Conservation (phyloP, 495 filamentous ascomycete species). For the Aspergillus sparsus region DNA sequence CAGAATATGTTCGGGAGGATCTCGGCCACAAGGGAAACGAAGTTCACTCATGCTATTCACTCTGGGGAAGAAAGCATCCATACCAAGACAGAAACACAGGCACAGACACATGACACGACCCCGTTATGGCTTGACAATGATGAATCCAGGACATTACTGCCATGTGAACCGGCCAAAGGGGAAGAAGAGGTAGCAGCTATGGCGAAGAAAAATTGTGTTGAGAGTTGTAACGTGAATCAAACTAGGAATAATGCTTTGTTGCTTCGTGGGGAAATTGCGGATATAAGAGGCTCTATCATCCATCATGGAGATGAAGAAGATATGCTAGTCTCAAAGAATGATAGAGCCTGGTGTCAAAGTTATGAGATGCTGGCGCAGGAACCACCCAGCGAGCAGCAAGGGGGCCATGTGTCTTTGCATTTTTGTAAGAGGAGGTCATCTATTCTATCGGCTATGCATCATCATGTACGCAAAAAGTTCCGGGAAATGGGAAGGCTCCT, state of each 20-base stretch:
- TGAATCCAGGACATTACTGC: not conserved
- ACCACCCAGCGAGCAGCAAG: not conserved
- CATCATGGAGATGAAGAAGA: too few species aligned
- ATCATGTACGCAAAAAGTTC: slow-evolving; percentile 15
- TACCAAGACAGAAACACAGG: too few species aligned
- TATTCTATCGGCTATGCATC: slow-evolving; percentile 12
- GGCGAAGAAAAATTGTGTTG: too few species aligned
- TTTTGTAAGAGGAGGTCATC: slow-evolving; percentile 12
- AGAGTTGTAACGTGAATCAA: too few species aligned
- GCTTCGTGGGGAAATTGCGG: too few species aligned
- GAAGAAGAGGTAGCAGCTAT: not conserved
- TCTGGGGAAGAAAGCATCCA: not conserved
- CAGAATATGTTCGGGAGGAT: slow-evolving; percentile 17
- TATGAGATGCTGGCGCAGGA: slow-evolving; percentile 3
- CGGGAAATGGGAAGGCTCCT: slow-evolving; percentile 14
- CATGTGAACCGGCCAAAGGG: not conserved
- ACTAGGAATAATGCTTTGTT: too few species aligned
- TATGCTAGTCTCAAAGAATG: too few species aligned
- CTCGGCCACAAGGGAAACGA: slow-evolving; percentile 8
- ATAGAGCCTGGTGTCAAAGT: not conserved
- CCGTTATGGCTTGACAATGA: not conserved
- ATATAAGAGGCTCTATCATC: too few species aligned
- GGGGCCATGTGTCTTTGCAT: not conserved
- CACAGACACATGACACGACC: not conserved
- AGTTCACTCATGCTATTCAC: not conserved